Base-by-base conservation (phyloP, 352 stramenopile species). In the Pythium folliculosum region DNA sequence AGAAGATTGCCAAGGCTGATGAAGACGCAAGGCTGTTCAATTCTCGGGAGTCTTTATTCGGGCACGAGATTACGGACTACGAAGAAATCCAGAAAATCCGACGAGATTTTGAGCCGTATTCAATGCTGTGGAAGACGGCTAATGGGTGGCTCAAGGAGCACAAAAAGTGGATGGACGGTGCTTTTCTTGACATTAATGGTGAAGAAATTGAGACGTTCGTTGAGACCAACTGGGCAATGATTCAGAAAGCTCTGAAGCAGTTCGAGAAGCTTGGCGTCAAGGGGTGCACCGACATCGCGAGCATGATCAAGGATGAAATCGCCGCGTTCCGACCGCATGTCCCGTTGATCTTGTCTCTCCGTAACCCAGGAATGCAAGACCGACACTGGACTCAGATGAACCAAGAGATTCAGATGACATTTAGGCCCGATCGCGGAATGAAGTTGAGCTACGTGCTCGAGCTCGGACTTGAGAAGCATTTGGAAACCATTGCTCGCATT, bases 21-120 rank as follows among this genome's bases (percentile, higher is more conserved):
- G 92, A 98, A 44, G 90, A 98, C 44, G 79, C 94, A 6, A 76
- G 81, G 23, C 67, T 96, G 1, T 98, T 98, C 67, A 98, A 98
- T 64, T 96, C 88, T 4, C 88, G 95, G 17, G 95, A 98, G 69
- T 72, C 72, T 9, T 71, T 98, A 7, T 98, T 98, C 27, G 86
- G 80, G 9, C 79, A 90, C 22, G 83, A 96, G 23, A 70, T 95
- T n/a, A 97, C 94, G 3, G 90, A 98, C 63, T 98, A 98, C 59
- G 81, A 92, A 47, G 78, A 95, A 59, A 86, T 98, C 22, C 77
- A 88, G 45, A 91, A 95, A 49, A 92, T 98, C 50, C 77, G 82
- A 0, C 94, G 97, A 30, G 80, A 93, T 37, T 98, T 98, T 70
- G 94, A 98, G 56, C 93, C 95, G 8, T 98, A 97, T 68, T 95